Base-by-base conservation (phyloP, 2,329 filamentous ascomycete genomes). In the Colletotrichum sansevieriae region DNA sequence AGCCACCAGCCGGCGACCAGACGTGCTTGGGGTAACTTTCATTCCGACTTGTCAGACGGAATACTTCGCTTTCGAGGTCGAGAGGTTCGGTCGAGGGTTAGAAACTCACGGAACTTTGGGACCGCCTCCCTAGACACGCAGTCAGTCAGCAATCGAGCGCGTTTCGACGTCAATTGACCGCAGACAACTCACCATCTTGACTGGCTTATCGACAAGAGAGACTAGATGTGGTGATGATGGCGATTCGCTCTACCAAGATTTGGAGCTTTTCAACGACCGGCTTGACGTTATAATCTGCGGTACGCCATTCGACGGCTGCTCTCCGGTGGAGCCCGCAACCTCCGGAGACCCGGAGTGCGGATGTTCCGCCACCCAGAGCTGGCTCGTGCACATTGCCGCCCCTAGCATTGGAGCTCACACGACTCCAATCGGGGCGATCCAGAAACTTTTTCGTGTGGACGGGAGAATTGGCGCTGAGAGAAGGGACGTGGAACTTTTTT, bases 1-100 rank as follows among this genome's bases (percentile, higher is more conserved):
- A 99, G 83, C 96, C 96, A 87, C 96, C 96, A 73, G 95, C 87
- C 71, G 96, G 96, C 78, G 96, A 98, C 96, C 96, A 99, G 87
- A 99, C 94, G 87, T 99, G 95, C 87, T 97, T 98, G 81, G 94
- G 95, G 83, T 97, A 97, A 78, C 94, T 97, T 76, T 54, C 46
- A 39, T 18, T n/a, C 29, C 59, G 47, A n/a, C 25, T 25, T 15
- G 70, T 70, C 63, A 63, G 66, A 58, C 51, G 55, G 43, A 43
- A 55, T 18, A n/a, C 20, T 9, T 20, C 41, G 62, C 57, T 62
- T 72, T 76, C 72, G 72, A 75, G 68, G 29, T 29, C 29, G 29
- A 29, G 63, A 39, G 47, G 54, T 47, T n/a, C 41, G 54, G 44
- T 54, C 59, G 47, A 18, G 47, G 68, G 73, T 74, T 66, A 68